Base-by-base conservation (phyloP, 805 yeast species). In the Schwanniomyces vanrijiae region DNA sequence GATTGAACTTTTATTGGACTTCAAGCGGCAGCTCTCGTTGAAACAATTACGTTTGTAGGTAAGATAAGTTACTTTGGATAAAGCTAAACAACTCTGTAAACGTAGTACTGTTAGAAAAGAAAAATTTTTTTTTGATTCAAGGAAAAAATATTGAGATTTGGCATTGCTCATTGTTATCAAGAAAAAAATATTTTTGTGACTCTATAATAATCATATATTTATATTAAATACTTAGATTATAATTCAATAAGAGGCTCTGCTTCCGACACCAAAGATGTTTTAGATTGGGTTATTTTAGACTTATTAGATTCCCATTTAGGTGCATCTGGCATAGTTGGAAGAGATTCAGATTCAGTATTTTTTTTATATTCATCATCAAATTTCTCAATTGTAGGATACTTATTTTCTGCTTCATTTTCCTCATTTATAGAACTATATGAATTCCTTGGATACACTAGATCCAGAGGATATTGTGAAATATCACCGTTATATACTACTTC, bases 21-120 rank as follows among this genome's bases (percentile, higher is more conserved):
- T 69, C 73, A 69, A 65, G 71, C 74, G 74, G 74, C 74, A 69
- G 74, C 74, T 69, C 74, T 68, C 74, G 74, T 69, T 41, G 53
- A 42, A 33, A 42, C 35, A 46, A 45, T 44, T 22, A 39, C 21
- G 19, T 14, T 38, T 35, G 18, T 14, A 24, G 14, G 47, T 35
- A 44, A 39, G 43, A 42, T 24, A 38, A 18, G 25, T 40, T 40
- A 40, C 43, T 40, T 28, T 28, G 16, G 16, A 40, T 14, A 31
- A 31, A 31, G 35, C 21, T 40, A 40, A 37, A 20, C 22, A 37
- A 37, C 25, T 37, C 39, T 20, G 39, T 21, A 20, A 37, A 37
- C 39, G 39, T 20, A 37, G 39, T 14, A 20, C 25, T 11, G 25
- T 20, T 37, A 20, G 37, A 37, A 37, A 21, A 20, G 20, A 31